Evolutionary conservation across 2,329 filamentous ascomycete genomes (phyloP).

Genomic region (Coniella vitis): DNA sequence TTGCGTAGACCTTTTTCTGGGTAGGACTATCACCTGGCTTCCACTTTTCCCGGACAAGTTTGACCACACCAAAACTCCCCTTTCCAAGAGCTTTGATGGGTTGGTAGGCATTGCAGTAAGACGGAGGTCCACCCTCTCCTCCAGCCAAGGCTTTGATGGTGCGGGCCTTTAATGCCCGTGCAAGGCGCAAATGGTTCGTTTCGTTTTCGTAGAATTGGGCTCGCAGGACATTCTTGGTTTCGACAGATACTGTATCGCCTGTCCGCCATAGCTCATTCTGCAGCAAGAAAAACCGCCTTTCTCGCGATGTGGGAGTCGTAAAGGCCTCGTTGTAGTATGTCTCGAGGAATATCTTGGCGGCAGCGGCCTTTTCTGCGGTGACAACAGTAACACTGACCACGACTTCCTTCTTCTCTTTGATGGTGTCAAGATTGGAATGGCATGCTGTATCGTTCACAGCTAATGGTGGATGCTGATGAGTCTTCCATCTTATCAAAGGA

Average conservation of each 20-base stretch:
- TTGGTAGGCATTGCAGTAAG: constrained; percentile 58
- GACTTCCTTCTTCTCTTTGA: constrained; percentile 27
- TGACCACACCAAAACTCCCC: constrained; percentile 90
- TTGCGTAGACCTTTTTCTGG: constrained; percentile 68
- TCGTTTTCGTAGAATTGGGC: constrained; percentile 60
- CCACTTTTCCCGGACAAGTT: constrained; percentile 66
- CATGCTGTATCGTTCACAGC: constrained; percentile 18
- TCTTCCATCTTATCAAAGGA: constrained; percentile 20
- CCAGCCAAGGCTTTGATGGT: constrained; percentile 28
- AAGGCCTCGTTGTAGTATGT: constrained; percentile 72
- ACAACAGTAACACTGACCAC: constrained; percentile 28
- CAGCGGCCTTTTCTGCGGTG: constrained; percentile 72
- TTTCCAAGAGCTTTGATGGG: constrained; percentile 78
- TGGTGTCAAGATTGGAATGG: constrained; percentile 24
- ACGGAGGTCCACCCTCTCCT: constrained; percentile 4
- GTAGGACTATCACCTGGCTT: constrained; percentile 22
- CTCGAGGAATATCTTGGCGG: constrained; percentile 82
- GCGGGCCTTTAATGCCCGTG: constrained; percentile 60
- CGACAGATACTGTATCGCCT: constrained; percentile 41
- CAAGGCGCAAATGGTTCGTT: constrained; percentile 67
- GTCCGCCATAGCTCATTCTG: constrained; percentile 54
- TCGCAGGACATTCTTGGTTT: constrained; percentile 48
- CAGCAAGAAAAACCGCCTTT: constrained; percentile 53
- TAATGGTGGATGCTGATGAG: constrained; percentile 12
- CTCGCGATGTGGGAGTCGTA: constrained; percentile 48